Percentiles rank a stretch among this genome's conserved stretches.
Evolutionary conservation across 1,139 yeast genomes (phyloP).

Genomic region (Yamadazyma triangularis): DNA sequence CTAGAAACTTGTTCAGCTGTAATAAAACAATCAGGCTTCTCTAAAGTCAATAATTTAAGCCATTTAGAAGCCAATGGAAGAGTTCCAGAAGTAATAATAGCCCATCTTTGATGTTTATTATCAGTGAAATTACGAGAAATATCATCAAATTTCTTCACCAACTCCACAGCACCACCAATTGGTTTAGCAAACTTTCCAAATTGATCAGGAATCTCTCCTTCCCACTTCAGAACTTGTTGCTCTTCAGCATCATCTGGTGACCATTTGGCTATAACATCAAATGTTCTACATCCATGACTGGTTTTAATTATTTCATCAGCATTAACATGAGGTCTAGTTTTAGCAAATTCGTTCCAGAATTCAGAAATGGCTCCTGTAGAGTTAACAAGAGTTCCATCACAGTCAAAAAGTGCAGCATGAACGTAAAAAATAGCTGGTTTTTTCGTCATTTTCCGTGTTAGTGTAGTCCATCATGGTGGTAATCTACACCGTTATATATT

Average conservation of each 20-base stretch:
- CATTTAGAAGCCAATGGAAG: conserved; percentile 68
- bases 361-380: conserved; percentile 76
- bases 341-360: conserved; percentile 68
- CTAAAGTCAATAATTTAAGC: conserved; percentile 59
- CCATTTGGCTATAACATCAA: conserved; percentile 65
- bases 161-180: conserved; percentile 63
- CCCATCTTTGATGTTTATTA: conserved; percentile 52
- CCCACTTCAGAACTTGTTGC: conserved; percentile 60
- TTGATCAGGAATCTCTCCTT: conserved; percentile 62
- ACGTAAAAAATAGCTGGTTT: conserved; percentile 41
- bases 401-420: conserved; percentile 59
- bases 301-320: conserved; percentile 65
- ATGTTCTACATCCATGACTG: conserved; percentile 80
- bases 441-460: no score
- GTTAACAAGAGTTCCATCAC: conserved; percentile 77
- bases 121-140: conserved; percentile 34
- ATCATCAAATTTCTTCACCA: conserved; percentile 48
- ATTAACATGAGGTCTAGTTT: conserved; percentile 61
- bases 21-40: conserved; percentile 64
- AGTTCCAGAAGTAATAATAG: conserved; percentile 79
- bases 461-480: no score
- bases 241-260: conserved; percentile 66
- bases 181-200: conserved; percentile 66
- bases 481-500: no score
- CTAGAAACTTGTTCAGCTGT: conserved; percentile 69